A percentile compares a stretch with the other conserved stretches of the same genome.
Evolutionary conservation across 805 yeast genomes (phyloP).

Genomic region (Barnettozyma populi): DNA sequence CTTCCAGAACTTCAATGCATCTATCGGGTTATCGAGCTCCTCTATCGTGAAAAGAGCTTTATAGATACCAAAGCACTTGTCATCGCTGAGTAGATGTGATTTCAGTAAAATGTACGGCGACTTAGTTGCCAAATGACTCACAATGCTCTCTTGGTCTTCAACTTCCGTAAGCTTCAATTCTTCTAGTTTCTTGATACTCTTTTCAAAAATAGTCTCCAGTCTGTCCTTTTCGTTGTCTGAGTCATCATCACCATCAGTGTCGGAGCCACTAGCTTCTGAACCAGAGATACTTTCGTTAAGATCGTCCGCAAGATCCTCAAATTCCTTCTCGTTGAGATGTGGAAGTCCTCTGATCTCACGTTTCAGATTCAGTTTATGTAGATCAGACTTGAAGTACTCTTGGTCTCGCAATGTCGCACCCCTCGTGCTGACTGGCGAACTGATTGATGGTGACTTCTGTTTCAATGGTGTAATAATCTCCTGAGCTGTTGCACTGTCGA

Average conservation of each 20-base stretch:
- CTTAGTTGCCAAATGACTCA: constrained; percentile 57
- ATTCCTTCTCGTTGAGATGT: constrained; percentile 49
- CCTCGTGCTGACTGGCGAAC: neutral
- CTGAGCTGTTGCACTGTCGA: constrained; percentile 45
- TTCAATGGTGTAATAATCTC: constrained; percentile 23
- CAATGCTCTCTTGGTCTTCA: constrained; percentile 26
- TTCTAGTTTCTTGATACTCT: constrained; percentile 18
- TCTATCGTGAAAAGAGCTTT: constrained; percentile 50
- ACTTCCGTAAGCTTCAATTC: constrained; percentile 9
- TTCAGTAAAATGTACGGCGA: constrained; percentile 64
- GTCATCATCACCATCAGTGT: constrained; percentile 23
- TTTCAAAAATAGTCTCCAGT: constrained; percentile 20
- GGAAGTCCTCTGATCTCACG: constrained; percentile 41
- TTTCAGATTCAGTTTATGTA: constrained; percentile 55
- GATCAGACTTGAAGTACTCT: constrained; percentile 52
- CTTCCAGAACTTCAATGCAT: constrained; percentile 39
- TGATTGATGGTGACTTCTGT: constrained; percentile 1
- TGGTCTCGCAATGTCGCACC: constrained; percentile 20
- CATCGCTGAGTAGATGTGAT: constrained; percentile 39
- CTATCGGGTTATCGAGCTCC: constrained; percentile 44
- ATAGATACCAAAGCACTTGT: constrained; percentile 58
- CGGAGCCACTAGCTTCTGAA: constrained; percentile 34
- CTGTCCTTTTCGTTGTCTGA: constrained; percentile 12
- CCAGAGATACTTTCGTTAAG: constrained; percentile 60
- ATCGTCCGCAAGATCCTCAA: constrained; percentile 47